These are phyloP conservation scores for Rhodotorula sp. DNA, from an alignment of 1,284 basidiomycete genomes.

Conservation along the genomic window DNA sequence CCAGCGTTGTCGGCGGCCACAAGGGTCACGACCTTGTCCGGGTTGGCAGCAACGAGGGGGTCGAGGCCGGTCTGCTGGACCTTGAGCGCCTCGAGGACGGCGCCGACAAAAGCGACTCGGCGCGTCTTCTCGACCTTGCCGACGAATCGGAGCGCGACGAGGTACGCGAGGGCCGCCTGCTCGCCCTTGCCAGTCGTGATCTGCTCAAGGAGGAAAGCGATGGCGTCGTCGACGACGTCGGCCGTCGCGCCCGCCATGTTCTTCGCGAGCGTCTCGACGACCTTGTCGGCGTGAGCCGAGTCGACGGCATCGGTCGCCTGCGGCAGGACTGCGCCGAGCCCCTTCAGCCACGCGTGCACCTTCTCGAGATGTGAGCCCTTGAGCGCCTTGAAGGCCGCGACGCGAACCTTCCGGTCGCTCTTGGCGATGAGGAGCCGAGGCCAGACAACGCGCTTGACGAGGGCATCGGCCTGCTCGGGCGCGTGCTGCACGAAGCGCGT, in stretches of 20 bases:
- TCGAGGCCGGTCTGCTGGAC: slow-evolving; percentile 13
- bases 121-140: slow-evolving; percentile 19
- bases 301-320: background rate
- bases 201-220: slow-evolving; percentile 29
- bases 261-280: slow-evolving; percentile 29
- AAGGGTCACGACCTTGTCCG: slow-evolving; percentile 1
- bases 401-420: slow-evolving; percentile 45
- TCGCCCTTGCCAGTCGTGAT: slow-evolving; percentile 1
- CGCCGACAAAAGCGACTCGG: slow-evolving; percentile 17
- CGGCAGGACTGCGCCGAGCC: slow-evolving; percentile 3
- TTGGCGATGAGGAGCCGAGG: slow-evolving; percentile 73
- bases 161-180: slow-evolving; percentile 12
- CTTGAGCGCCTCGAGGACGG: slow-evolving; percentile 11
- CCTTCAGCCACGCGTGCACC: slow-evolving; percentile 30
- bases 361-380: slow-evolving; percentile 27
- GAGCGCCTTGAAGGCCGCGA: slow-evolving; percentile 10
- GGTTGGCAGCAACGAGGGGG: slow-evolving; percentile 1
- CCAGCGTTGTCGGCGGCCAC: background rate
- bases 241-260: slow-evolving; percentile 27
- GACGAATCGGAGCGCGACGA: slow-evolving; percentile 21
- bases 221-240: slow-evolving; percentile 4
- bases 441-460: slow-evolving; percentile 67
- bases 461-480: slow-evolving; percentile 52
- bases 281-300: slow-evolving; percentile 9
- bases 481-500: slow-evolving; percentile 55